Conservation (phyloP, 23 red algal genomes). For the Gracilaria caudata region DNA sequence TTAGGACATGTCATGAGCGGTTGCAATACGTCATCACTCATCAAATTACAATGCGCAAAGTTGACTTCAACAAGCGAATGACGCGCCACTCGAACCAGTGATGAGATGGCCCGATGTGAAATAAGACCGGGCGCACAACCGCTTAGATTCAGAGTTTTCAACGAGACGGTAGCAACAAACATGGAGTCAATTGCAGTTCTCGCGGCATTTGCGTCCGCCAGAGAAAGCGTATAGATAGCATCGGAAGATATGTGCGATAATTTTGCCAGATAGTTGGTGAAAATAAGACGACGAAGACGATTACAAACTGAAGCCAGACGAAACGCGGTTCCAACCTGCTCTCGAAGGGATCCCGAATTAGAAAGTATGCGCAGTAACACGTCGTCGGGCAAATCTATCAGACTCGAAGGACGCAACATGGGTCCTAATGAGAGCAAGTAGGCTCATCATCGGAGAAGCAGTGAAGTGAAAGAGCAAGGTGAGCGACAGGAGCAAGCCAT, state of each 20-base stretch:
- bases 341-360: conserved; percentile 3
- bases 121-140: conserved; percentile 28
- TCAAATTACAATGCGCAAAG: conserved; percentile 39
- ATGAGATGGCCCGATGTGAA: conserved; percentile 8
- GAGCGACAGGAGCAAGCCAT: too few relatives aligned
- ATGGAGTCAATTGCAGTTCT: conserved; percentile 36
- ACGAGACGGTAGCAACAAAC: conserved; percentile 33
- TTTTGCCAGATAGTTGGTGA: not conserved
- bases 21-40: conserved; percentile 37
- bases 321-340: conserved; percentile 43
- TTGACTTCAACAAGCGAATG: conserved; percentile 34
- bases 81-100: not conserved
- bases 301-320: conserved; percentile 30
- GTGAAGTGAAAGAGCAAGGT: not conserved
- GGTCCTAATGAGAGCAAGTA: not conserved
- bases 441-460: not conserved
- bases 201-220: conserved; percentile 22
- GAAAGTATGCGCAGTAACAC: conserved; percentile 45
- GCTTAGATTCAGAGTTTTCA: conserved; percentile 29
- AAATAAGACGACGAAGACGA: conserved; percentile 33
- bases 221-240: conserved; percentile 21
- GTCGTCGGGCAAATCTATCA: conserved; percentile 42
- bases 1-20: conserved; percentile 48
- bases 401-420: conserved; percentile 1
- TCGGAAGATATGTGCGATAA: conserved; percentile 11